Evolutionary conservation across 306 rosid species (phyloP), one percentile per base, ranked within the genome.

Genomic region (Medicago arabica): DNA sequence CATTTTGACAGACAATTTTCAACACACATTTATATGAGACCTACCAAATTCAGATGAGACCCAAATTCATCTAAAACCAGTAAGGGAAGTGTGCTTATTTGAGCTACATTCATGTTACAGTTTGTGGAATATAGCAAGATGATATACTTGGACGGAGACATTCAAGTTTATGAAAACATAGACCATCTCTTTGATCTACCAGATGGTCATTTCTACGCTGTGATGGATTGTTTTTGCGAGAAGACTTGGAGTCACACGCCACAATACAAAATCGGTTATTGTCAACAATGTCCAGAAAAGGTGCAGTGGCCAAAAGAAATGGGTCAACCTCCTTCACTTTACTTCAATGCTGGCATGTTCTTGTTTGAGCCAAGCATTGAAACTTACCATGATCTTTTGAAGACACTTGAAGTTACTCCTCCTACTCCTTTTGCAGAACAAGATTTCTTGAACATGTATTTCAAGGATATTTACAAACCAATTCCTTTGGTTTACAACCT

Each of bases 161-260:
- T 92, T 9, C 87, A 90, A 21, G 93, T 90, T 0, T 92, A 18
- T 54, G 93, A 86, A 2, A 92, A 92, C 68, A 87, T 90, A 1
- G 96, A 92, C 69, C 86, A 86, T 71, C 57, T 92, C 0, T 90
- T 92, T 19, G 97, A 92, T 19, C 54, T 85, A 3, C 92, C 85
- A 0, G 86, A 84, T 6, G 89, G 89, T 3, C 3, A 87, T 3
- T 84, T 92, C 0, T 88, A 88, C 63, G 97, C 88, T 0, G 96
- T 87, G 1, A 85, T 88, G 97, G 97, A 92, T n/a, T 92, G 97
- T 40, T 92, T 92, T 76, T 92, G 97, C 12, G 96, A 92, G 80
- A 85, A 86, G 31, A 90, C 96, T 0, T 92, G 97, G 97, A 84
- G 88, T 44, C 91, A 88, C 78, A 90, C 86, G 4, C 88, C 79